Base-by-base conservation (phyloP, 202 grass and related monocot species). In the Dendrocalamus latiflorus region DNA sequence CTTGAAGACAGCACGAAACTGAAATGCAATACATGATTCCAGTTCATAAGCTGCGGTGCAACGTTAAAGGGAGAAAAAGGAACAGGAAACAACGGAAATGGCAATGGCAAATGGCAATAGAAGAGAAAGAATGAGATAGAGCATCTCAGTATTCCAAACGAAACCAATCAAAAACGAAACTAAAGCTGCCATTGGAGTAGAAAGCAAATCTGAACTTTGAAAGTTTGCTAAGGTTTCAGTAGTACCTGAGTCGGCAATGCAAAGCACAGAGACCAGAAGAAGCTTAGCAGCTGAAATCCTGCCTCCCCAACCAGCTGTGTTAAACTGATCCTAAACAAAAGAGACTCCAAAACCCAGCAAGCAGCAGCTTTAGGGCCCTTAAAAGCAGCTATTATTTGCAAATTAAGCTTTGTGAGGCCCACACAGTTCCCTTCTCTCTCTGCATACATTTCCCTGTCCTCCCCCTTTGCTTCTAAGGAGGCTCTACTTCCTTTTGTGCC, bases 381-480 rank as follows among this genome's bases (percentile, higher is more conserved):
- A 75, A 90, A 90, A 78, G 72, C 20, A 21, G 15, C 74, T 72
- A 68, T 90, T 90, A 90, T 90, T 90, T 90, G 79, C 79, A 83
- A 20, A 83, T 90, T 90, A 90, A 90, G 84, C 79, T 83, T 86
- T 51, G 53, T 83, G 21, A 90, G 79, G 60, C 53, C 83, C 88
- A 84, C 68, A 67, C 64, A 82, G 47, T 62, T 73, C 74, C 74
- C 67, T 82, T 43, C 42, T 33, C 68, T 39, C 67, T 73, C 59
- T 69, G 28, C 38, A 79, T 67, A 44, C 83, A 79, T 86, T 83
- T 90, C 74, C 73, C 51, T 90, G 50, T 64, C 74, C 42, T 16
- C n/a, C 88, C 50, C 79, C 84, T 90, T 90, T 83, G 79, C 88
- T 86, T 90, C 84, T 86, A 90, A 90, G 84, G 88, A 83, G 84